Evolutionary conservation across 148 eudicot species (phyloP).

Genomic region (Drosera capensis): DNA sequence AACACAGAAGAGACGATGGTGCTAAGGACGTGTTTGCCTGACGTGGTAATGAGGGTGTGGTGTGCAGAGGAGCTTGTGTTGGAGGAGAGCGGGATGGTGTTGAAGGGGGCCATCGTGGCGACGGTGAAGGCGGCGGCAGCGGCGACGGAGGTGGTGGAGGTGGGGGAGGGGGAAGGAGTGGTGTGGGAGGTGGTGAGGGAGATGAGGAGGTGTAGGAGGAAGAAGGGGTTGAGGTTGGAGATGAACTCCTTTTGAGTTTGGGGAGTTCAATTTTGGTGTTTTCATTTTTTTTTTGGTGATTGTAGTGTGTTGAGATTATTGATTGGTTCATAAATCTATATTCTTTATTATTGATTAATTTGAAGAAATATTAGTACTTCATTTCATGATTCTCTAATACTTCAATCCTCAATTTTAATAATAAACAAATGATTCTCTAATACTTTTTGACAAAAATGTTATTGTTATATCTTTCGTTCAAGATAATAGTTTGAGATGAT

Average conservation of each 20-base stretch:
- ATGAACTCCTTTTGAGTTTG: slow-evolving; percentile 18
- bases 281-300: no score
- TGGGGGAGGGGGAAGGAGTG: slow-evolving; percentile 14
- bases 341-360: no score
- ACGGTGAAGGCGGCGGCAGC: slow-evolving; percentile 25
- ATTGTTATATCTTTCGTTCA: no score
- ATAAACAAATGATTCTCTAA: no score
- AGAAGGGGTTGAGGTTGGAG: slow-evolving; percentile 16
- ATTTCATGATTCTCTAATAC: no score
- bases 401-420: no score
- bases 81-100: slow-evolving; percentile 25
- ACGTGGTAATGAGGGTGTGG: slow-evolving; percentile 51
- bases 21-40: slow-evolving; percentile 10
- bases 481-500: no score
- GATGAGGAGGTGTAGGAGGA: slow-evolving; percentile 19
- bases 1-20: slow-evolving; percentile 8
- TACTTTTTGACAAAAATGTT: no score
- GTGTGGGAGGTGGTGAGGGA: slow-evolving; percentile 25
- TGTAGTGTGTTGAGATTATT: no score
- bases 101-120: slow-evolving; percentile 59
- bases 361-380: no score
- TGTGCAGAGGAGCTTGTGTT: slow-evolving; percentile 37
- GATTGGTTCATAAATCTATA: no score
- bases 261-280: no score
- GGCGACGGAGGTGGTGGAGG: slow-evolving; percentile 10